Base-by-base conservation (phyloP, 306 rosid genomes). In the Malus sieversii region DNA sequence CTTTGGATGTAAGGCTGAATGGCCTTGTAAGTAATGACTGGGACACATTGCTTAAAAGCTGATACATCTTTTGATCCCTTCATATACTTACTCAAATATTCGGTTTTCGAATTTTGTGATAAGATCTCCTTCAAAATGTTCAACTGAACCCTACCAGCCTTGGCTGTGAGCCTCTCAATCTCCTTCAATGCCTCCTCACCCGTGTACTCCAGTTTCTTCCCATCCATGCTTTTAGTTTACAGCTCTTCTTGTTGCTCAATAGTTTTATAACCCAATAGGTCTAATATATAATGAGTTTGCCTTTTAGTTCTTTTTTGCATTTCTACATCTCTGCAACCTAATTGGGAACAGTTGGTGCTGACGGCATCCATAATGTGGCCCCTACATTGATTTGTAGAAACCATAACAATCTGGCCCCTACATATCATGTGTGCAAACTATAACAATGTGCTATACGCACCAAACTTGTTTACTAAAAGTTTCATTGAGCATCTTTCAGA, bases 141-240 rank as follows among this genome's bases (percentile, higher is more conserved):
- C 67, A 85, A 88, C 51, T 93, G 98, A 85, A 88, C 91, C 81
- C 72, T 89, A 72, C 68, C 87, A 18, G 93, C 91, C 20, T 89
- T 86, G 61, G 52, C 72, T 9, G 98, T 93, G 57, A 93, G 83
- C 84, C 84, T 89, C 84, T 89, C 98, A 66, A 93, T 91, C 90
- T 88, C 97, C 76, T 82, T 84, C 55, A 93, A 80, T 58, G 98
- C 98, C 82, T 83, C 88, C 84, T 84, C 88, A 35, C 98, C 97
- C 78, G 88, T 93, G 93, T 91, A 93, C 90, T 91, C 93, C 52
- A 93, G 82, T 75, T 83, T 93, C 84, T 87, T 89, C 65, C 96
- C 93, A 6, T 93, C 90, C 98, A 93, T 89, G 55, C 13, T 60
- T 14, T 77, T 30, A 33, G 66, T 68, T 7, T 5, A 51, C 55